These are phyloP conservation scores for Chaetomiaceae sp. DNA, from an alignment of 2,329 filamentous ascomycete genomes.

Conservation along the genomic window DNA sequence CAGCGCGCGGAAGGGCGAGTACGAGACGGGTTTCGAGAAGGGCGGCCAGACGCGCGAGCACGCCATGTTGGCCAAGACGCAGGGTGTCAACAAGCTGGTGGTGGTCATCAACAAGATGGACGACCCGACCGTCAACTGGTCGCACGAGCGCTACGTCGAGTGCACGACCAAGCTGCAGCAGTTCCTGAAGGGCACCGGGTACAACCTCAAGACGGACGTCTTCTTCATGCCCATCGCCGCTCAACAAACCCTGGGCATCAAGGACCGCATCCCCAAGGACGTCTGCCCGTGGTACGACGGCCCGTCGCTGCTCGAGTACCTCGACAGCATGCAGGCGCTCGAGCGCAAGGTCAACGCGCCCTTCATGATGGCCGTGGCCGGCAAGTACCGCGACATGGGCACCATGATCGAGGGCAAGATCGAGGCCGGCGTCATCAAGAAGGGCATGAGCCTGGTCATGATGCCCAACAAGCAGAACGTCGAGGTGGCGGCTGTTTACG, in stretches of 20 bases:
- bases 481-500: constrained; percentile 80
- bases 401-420: constrained; percentile 98
- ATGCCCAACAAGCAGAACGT: constrained; percentile 91
- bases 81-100: constrained; percentile 94
- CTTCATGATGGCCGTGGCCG: constrained; percentile 99
- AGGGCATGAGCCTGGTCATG: constrained; percentile 79
- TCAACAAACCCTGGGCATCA: constrained; percentile 80
- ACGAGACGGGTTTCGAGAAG: constrained; percentile 95
- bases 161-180: constrained; percentile 82
- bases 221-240: constrained; percentile 96
- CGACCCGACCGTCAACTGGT: constrained; percentile 94
- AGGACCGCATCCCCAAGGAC: constrained; percentile 75
- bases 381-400: constrained; percentile 96
- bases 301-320: constrained; percentile 87
- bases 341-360: constrained; percentile 96
- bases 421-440: constrained; percentile 78
- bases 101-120: constrained; percentile 99
- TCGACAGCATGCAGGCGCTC: constrained; percentile 87
- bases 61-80: constrained; percentile 95
- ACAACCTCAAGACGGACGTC: constrained; percentile 90
- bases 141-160: constrained; percentile 85
- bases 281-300: constrained; percentile 80
- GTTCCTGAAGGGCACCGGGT: constrained; percentile 89
- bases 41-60: constrained; percentile 97
- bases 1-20: constrained; percentile 94